These are phyloP conservation scores for Plasmodium gonderi DNA, from an alignment of 169 alveolate species.

Conservation along the genomic window DNA sequence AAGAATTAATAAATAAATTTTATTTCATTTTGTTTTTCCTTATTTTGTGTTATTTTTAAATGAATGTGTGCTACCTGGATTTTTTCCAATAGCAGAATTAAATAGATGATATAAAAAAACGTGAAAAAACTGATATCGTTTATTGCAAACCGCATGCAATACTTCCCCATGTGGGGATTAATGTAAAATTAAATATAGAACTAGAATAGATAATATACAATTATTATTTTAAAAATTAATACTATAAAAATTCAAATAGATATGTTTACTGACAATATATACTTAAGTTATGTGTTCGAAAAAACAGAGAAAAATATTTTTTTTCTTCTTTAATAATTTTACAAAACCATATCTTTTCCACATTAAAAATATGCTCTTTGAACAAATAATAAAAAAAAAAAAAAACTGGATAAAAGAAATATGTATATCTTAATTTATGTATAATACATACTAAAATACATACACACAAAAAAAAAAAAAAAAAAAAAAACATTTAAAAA, in stretches of 20 bases:
- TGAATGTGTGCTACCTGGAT: not conserved
- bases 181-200: not conserved
- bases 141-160: not conserved
- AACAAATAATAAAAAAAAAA: not conserved
- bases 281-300: not conserved
- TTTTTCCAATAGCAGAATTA: not conserved
- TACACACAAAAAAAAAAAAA: not conserved
- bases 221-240: not conserved
- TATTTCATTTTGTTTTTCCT: not conserved
- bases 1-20: not conserved
- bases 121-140: not conserved
- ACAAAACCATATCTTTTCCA: not conserved
- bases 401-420: not conserved
- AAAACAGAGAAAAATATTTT: not conserved
- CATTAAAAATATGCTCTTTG: not conserved
- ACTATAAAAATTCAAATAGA: not conserved
- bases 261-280: not conserved
- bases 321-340: not conserved
- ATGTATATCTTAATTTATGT: too few relatives aligned
- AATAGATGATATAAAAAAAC: not conserved
- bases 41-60: not conserved
- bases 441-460: too few relatives aligned
- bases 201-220: not conserved
- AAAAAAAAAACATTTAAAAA: not conserved
- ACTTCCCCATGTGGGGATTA: not conserved